Conservation (phyloP, 1,284 basidiomycete genomes). For the Cutaneotrichosporon mucoides region DNA sequence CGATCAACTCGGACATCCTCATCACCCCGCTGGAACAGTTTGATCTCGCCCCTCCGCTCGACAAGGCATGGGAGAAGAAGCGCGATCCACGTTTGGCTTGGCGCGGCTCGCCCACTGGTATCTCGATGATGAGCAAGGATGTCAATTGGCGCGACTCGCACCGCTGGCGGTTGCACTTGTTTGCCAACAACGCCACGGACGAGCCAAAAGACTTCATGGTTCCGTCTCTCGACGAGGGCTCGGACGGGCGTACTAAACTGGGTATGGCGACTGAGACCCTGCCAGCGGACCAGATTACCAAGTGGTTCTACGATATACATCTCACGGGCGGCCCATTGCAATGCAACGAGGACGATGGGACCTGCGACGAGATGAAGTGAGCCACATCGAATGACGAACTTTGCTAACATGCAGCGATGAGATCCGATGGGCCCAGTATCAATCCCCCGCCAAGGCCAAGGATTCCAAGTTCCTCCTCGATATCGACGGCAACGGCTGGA, state of each 20-base stretch:
- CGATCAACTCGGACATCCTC: conserved; percentile 52
- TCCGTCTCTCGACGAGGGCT: conserved; percentile 22
- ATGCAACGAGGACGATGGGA: conserved; percentile 47
- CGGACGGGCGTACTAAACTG: neutral
- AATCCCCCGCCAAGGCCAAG: conserved; percentile 9
- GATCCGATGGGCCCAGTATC: conserved; percentile 36
- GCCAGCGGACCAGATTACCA: conserved; percentile 17
- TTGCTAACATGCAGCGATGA: conserved; percentile 25
- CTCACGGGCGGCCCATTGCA: conserved; percentile 33
- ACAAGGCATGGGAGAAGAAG: conserved; percentile 52
- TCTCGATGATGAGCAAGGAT: conserved; percentile 48
- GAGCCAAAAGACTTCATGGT: conserved; percentile 18
- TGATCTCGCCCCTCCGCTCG: conserved; percentile 38
- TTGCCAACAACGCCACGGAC: conserved; percentile 37
- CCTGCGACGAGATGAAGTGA: conserved; percentile 42
- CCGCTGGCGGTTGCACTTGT: conserved; percentile 49
- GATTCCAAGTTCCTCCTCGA: conserved; percentile 25
- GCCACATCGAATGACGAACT: too few species aligned
- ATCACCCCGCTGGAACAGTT: conserved; percentile 54
- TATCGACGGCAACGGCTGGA: conserved; percentile 53
- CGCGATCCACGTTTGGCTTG: conserved; percentile 47
- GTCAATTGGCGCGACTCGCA: conserved; percentile 50
- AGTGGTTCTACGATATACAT: conserved; percentile 45
- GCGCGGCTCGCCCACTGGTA: conserved; percentile 52
- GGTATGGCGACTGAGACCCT: conserved; percentile 16